Evolutionary conservation across 1,284 basidiomycete genomes (phyloP).

Genomic region (Tylopilus sp.): DNA sequence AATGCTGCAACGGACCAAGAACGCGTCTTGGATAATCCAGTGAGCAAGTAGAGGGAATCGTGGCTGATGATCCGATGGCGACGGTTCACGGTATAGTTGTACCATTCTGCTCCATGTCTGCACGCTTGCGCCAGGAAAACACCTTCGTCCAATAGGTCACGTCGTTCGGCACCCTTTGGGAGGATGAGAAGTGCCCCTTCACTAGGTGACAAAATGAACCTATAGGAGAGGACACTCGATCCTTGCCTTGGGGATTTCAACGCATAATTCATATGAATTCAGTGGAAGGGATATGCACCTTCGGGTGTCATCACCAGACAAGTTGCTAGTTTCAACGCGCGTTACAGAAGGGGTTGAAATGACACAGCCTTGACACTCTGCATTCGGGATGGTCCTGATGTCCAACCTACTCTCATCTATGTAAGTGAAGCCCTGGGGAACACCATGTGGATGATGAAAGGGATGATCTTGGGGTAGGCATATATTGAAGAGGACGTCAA

Average conservation of each 20-base stretch:
- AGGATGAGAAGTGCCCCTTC: slow-evolving; percentile 26
- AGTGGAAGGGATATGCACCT: background rate
- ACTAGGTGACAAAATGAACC: slow-evolving; percentile 8
- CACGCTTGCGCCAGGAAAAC: slow-evolving; percentile 16
- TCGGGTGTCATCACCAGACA: background rate
- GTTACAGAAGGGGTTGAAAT: slow-evolving; percentile 14
- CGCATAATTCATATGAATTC: background rate
- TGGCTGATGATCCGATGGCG: slow-evolving; percentile 8
- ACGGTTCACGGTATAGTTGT: slow-evolving; percentile 17
- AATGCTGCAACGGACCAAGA: slow-evolving; percentile 24
- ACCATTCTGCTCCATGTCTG: slow-evolving; percentile 19
- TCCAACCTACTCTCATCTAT: slow-evolving; percentile 11
- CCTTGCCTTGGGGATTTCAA: background rate
- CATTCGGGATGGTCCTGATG: slow-evolving; percentile 6
- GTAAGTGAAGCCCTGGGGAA: slow-evolving; percentile 20
- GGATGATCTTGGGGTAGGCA: slow-evolving; percentile 25
- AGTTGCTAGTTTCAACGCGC: background rate
- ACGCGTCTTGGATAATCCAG: slow-evolving; percentile 20
- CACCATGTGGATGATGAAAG: slow-evolving; percentile 22
- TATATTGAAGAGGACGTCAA: slow-evolving; percentile 44
- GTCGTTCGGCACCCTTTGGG: slow-evolving; percentile 22
- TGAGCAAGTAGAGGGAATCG: slow-evolving; percentile 27
- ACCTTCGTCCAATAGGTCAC: slow-evolving; percentile 12
- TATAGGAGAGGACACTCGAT: background rate
- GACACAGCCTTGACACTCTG: slow-evolving; percentile 7